Base-by-base conservation (phyloP, 2,329 filamentous ascomycete genomes). In the Scytalidium lignicola region DNA sequence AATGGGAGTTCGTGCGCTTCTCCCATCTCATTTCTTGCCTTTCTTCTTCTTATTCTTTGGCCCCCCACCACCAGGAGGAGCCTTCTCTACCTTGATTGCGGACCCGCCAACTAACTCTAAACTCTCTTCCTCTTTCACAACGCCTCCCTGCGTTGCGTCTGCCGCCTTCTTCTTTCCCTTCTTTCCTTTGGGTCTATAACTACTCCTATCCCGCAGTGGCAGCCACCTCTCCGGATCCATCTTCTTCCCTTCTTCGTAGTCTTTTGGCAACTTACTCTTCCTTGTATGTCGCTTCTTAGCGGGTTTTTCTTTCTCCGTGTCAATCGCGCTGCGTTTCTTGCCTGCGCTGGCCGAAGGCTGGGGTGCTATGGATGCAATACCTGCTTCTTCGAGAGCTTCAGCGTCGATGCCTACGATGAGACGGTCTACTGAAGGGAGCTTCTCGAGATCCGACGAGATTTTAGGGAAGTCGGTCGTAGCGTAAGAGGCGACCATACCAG, bases 181-280 rank as follows among this genome's bases (percentile, higher is more conserved):
- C 74, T 87, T 90, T 5, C 90, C 90, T 73, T 93, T 96, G 7
- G 91, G 90, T 43, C 87, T 76, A 69, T 96, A 99, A 39, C 83
- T 88, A 59, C 88, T 93, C 50, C 93, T 80, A 66, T 99, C 93
- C 46, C 87, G 83, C 61, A 97, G 74, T 12, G 93, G 92, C 52
- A 99, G 70, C 93, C 93, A 99, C 54, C 93, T 79, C 70, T 99
- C 93, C 0, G 90, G 85, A 67, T 99, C 93, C 28, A 88, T 80
- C 56, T 83, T 84, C 74, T 90, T 95, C 58, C 78, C 81, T 46
- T 88, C 79, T 51, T 90, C 88, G 62, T 82, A 88, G 61, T 84
- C 78, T 69, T 88, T 89, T 26, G 86, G 86, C 60, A 88, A 73
- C 58, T 80, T 80, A 49, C 74, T 78, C 64, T 78, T 75, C 43